Conservation (phyloP, 1,139 yeast genomes). For the Yamadazyma songkhlaensis region DNA sequence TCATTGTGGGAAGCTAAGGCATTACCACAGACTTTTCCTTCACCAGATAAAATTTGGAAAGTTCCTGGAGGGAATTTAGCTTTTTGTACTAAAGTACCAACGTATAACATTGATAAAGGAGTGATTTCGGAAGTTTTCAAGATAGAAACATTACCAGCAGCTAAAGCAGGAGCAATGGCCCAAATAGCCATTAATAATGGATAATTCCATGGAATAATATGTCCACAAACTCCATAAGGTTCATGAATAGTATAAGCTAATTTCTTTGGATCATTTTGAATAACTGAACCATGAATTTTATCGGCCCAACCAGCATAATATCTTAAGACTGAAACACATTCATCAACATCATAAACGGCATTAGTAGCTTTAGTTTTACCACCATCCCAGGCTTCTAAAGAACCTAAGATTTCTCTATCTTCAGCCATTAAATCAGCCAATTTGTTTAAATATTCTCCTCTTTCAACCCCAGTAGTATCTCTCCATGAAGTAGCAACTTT, state of each 20-base stretch:
- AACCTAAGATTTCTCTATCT: slow-evolving; percentile 54
- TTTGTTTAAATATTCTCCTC: slow-evolving; percentile 54
- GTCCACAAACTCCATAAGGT: slow-evolving; percentile 81
- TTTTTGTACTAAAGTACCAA: slow-evolving; percentile 52
- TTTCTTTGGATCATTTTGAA: slow-evolving; percentile 64
- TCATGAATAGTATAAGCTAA: slow-evolving; percentile 78
- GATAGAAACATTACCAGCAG: slow-evolving; percentile 65
- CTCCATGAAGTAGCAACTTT: slow-evolving; percentile 61
- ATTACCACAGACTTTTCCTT: slow-evolving; percentile 54
- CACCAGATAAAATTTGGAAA: slow-evolving; percentile 58
- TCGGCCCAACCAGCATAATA: slow-evolving; percentile 88
- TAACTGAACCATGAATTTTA: slow-evolving; percentile 67
- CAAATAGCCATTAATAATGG: slow-evolving; percentile 58
- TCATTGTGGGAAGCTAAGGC: slow-evolving; percentile 56
- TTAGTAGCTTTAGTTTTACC: slow-evolving; percentile 64
- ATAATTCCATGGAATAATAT: slow-evolving; percentile 69
- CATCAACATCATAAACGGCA: slow-evolving; percentile 56
- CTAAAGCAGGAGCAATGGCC: slow-evolving; percentile 63
- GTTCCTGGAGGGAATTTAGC: slow-evolving; percentile 78
- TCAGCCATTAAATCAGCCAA: slow-evolving; percentile 60
- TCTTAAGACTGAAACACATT: slow-evolving; percentile 54
- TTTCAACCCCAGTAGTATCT: slow-evolving; percentile 44
- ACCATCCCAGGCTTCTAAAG: slow-evolving; percentile 78
- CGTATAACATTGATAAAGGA: slow-evolving; percentile 57
- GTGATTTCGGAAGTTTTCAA: slow-evolving; percentile 69